Percentiles rank a stretch among this genome's conserved stretches.
Evolutionary conservation across 441 rosid species (phyloP).

Genomic region (Cnidoscolus chayamansa): DNA sequence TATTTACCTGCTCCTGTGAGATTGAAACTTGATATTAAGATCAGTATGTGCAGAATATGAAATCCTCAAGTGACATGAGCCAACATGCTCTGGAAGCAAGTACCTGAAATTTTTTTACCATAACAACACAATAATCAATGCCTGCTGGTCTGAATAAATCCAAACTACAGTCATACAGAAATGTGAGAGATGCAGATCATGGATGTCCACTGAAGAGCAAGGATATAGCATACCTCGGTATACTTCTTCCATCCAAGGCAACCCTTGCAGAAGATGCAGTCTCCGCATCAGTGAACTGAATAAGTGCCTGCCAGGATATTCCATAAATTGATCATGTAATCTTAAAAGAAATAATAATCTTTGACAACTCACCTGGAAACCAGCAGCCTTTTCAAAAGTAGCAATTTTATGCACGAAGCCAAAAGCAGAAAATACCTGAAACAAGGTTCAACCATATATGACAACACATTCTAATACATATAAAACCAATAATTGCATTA

Average conservation of each 20-base stretch:
- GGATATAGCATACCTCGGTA: slow-evolving; percentile 57
- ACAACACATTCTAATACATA: slow-evolving; percentile 13
- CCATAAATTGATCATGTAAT: slow-evolving; percentile 14
- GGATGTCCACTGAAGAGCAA: slow-evolving; percentile 13
- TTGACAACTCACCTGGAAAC: slow-evolving; percentile 70
- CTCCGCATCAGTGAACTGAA: slow-evolving; percentile 88
- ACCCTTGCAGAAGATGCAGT: slow-evolving; percentile 84
- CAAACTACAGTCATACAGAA: slow-evolving; percentile 7
- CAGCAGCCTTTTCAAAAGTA: slow-evolving; percentile 97
- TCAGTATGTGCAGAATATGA: slow-evolving; percentile 98
- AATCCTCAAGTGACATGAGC: slow-evolving; percentile 73
- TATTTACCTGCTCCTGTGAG: slow-evolving; percentile 95
- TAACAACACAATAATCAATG: neutral
- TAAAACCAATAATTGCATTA: slow-evolving; percentile 11
- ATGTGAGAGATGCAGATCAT: neutral
- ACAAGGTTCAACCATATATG: slow-evolving; percentile 27
- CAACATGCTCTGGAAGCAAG: slow-evolving; percentile 86
- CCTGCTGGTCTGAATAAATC: neutral
- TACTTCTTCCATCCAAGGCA: slow-evolving; percentile 97
- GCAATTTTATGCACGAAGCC: slow-evolving; percentile 99
- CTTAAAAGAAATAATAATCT: neutral
- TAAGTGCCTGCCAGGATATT: slow-evolving; percentile 64
- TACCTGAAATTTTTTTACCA: slow-evolving; percentile 44
- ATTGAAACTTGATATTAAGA: slow-evolving; percentile 97
- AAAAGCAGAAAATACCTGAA: slow-evolving; percentile 97